Percentiles rank a stretch among this genome's conserved stretches.
phyloP scores from a whole-genome alignment of 257 asterid genomes.

The Solanum chiquidenum region DNA sequence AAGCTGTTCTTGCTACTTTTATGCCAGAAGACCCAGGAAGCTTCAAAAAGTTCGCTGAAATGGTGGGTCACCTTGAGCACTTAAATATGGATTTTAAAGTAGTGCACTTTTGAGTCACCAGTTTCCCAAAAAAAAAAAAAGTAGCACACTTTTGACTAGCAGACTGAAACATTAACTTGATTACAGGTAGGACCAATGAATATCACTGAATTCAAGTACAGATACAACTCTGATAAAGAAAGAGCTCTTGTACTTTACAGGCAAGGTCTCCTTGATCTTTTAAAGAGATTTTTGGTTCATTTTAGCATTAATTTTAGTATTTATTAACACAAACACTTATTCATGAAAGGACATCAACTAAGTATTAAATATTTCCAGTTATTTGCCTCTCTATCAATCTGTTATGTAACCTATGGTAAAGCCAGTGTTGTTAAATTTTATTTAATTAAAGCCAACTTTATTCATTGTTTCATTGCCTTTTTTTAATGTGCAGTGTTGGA shows the following conservation, averaged over 20 bases:
- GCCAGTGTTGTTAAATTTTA: not conserved
- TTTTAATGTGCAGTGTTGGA: slow-evolving; percentile 53
- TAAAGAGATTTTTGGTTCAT: not conserved
- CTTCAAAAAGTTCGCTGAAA: slow-evolving; percentile 62
- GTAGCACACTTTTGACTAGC: not conserved
- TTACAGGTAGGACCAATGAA: slow-evolving; percentile 82
- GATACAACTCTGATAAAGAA: slow-evolving; percentile 59
- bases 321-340: not conserved
- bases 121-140: not conserved
- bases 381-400: not conserved
- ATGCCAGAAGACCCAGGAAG: slow-evolving; percentile 77
- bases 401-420: not conserved
- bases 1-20: slow-evolving; percentile 79
- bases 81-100: not conserved
- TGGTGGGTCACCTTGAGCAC: slow-evolving; percentile 27
- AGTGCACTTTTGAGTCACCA: not conserved
- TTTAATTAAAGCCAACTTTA: not conserved
- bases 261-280: slow-evolving; percentile 24
- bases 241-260: slow-evolving; percentile 73
- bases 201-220: slow-evolving; percentile 79
- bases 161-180: not conserved
- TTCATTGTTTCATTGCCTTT: not conserved
- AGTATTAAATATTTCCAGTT: not conserved
- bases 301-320: not conserved
- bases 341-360: not conserved